Conservation (phyloP, 345 rosid species). For the Moringa oleifera region DNA sequence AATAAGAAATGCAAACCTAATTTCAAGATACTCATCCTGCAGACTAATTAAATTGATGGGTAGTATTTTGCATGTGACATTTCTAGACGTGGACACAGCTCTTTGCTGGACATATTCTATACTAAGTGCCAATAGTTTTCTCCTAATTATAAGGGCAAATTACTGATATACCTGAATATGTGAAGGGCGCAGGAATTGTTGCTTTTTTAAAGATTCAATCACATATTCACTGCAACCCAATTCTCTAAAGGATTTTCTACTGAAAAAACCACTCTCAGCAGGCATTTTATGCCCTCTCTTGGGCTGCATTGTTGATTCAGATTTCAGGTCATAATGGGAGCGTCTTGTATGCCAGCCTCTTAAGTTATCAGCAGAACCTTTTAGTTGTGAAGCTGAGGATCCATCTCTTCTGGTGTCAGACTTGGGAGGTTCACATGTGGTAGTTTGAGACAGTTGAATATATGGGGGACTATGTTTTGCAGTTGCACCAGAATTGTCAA, state of each 20-base stretch:
- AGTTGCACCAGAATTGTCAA: neutral
- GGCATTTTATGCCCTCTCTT: slow-evolving; percentile 25
- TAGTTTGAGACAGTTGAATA: neutral
- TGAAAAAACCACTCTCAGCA: slow-evolving; percentile 53
- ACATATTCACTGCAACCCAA: slow-evolving; percentile 68
- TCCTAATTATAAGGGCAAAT: neutral
- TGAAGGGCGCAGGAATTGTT: slow-evolving; percentile 61
- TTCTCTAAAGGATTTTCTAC: slow-evolving; percentile 60
- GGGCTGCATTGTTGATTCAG: slow-evolving; percentile 20
- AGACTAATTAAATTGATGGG: too few species aligned
- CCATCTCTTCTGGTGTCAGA: slow-evolving; percentile 23
- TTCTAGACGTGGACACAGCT: too few species aligned
- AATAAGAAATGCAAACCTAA: too few species aligned
- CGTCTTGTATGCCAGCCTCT: slow-evolving; percentile 53
- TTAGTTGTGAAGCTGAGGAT: slow-evolving; percentile 21
- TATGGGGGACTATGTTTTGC: neutral
- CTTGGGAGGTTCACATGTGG: slow-evolving; percentile 6
- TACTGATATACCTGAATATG: slow-evolving; percentile 61
- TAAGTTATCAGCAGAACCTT: slow-evolving; percentile 35
- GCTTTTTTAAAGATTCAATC: slow-evolving; percentile 60
- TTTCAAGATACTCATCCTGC: too few species aligned
- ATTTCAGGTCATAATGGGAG: slow-evolving; percentile 10
- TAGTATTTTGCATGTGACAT: too few species aligned
- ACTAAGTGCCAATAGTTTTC: neutral
- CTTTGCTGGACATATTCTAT: too few species aligned